Evolutionary conservation across 2,329 filamentous ascomycete genomes (phyloP), one percentile per base, ranked within the genome.

Genomic region (Pseudogymnoascus sp.): DNA sequence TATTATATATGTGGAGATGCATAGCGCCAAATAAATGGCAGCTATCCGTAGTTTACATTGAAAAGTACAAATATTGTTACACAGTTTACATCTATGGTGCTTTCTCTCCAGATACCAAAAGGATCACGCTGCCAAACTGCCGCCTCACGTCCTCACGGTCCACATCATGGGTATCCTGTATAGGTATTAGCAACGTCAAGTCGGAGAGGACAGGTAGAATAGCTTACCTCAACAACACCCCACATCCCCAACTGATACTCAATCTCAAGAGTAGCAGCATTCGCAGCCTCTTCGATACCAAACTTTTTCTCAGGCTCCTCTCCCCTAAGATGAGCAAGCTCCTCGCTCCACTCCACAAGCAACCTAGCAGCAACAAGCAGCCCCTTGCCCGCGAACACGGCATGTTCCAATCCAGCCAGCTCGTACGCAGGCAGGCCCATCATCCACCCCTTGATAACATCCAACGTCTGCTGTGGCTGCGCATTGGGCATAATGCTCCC

Each of bases 191-290:
- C 29, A 45, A 61, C 19, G n/a, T 39, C 16, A 21, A 16, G n/a
- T 16, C 19, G 4, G 19, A 61, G 14, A 58, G 39, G 16, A 29
- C 8, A 2, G 31, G 19, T 61, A 45, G 21, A 45, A 16, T 12
- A 61, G 4, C 43, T 61, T 59, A 61, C 72, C 63, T 99, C 94
- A 0, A 99, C 94, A 79, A 96, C 92, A 7, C 94, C 94, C 93
- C 94, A 97, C 75, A 89, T 87, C 29, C 83, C 79, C 0, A 88
- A 95, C 81, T 99, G 94, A 88, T 91, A 97, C 66, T 85, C 81
- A 14, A 96, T 91, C 78, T 99, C 94, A 43, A 95, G 74, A 69
- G 84, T 96, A 5, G 88, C 86, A 12, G 89, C 88, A 69, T 82
- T 80, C 0, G 90, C 87, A 0, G 92, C 93, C 72, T 96, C 86